Base-by-base conservation (phyloP, 805 yeast genomes). In the Yarrowia sp. region DNA sequence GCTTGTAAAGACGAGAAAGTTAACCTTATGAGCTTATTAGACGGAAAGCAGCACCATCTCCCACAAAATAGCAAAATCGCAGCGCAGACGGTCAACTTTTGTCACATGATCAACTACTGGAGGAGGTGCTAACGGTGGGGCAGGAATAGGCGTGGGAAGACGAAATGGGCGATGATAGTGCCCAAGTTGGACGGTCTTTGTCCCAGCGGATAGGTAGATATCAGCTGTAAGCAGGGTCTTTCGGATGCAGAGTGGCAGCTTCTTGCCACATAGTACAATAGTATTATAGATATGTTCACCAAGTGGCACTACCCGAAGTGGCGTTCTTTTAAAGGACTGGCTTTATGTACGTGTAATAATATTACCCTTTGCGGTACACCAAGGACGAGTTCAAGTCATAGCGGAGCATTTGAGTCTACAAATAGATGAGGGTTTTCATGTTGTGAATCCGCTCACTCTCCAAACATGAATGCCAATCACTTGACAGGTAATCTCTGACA, bases 71-170 rank as follows among this genome's bases (percentile, higher is more conserved):
- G 54, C 54, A 48, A 48, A 12, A 30, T 28, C 38, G 9, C 28
- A 14, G 26, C 26, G 38, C 26, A 32, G 4, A 5, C 12, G 41
- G 41, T 33, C 58, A 41, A 41, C 54, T 48, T 48, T 48, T 48
- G 58, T 51, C 58, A 51, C 58, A 51, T 51, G 58, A 51, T 51
- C 58, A 48, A 8, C 26, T 17, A 17, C n/a, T 8, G 38, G 38
- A 24, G 16, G 30, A 21, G 33, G n/a, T n/a, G n/a, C 19, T 19
- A 14, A 8, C 35, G 22, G 35, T n/a, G n/a, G 38, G 54, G 54
- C 24, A 48, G 38, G 54, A 32, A 19, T 48, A 48, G 54, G 54
- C 54, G 38, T 46, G n/a, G 4, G 51, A 17, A 17, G 22, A n/a
- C 12, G 21, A 22, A 11, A 26, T 12, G 24, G 48, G 4, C 32